Percentiles rank a stretch among this genome's conserved stretches.
Conservation (phyloP, 2,329 filamentous ascomycete genomes). For the Alternaria triticina region DNA sequence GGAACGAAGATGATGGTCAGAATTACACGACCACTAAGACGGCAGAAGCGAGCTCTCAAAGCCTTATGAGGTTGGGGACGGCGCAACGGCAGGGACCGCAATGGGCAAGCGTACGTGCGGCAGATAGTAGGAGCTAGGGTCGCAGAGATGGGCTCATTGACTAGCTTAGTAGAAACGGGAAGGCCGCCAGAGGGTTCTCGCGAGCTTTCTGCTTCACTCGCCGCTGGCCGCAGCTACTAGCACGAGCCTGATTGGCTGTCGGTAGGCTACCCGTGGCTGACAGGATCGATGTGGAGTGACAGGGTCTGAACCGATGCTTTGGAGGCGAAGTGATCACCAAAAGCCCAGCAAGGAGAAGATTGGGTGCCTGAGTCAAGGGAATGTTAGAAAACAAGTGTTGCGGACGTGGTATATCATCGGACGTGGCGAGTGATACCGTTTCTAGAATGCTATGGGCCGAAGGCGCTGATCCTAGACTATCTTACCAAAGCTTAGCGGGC, state of each 20-base stretch:
- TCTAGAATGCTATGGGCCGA: slow-evolving; percentile 45
- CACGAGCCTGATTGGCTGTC: slow-evolving; percentile 37
- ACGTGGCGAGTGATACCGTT: slow-evolving; percentile 46
- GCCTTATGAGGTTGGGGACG: slow-evolving; percentile 43
- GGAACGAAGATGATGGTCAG: slow-evolving; percentile 47
- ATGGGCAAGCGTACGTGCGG: slow-evolving; percentile 34
- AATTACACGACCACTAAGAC: slow-evolving; percentile 44
- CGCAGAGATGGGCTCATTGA: slow-evolving; percentile 29
- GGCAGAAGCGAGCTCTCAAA: slow-evolving; percentile 33
- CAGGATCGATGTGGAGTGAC: slow-evolving; percentile 39
- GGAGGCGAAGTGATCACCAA: slow-evolving; percentile 47
- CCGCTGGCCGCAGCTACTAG: slow-evolving; percentile 29
- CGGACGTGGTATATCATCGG: slow-evolving; percentile 29
- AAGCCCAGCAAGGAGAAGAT: slow-evolving; percentile 15
- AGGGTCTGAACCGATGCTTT: slow-evolving; percentile 39
- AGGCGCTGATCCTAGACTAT: slow-evolving; percentile 38
- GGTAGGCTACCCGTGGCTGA: slow-evolving; percentile 35
- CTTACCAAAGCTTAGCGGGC: slow-evolving; percentile 41
- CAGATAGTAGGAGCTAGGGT: slow-evolving; percentile 29
- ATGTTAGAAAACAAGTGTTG: slow-evolving; percentile 25
- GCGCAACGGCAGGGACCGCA: slow-evolving; percentile 36
- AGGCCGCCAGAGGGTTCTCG: slow-evolving; percentile 39
- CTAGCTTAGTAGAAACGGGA: slow-evolving; percentile 33
- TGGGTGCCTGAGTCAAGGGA: slow-evolving; percentile 24
- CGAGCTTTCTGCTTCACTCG: slow-evolving; percentile 44